Percentiles rank a stretch among this genome's conserved stretches.
Evolutionary conservation across 495 filamentous ascomycete species (phyloP).

Genomic region (Daldinia caldariorum): DNA sequence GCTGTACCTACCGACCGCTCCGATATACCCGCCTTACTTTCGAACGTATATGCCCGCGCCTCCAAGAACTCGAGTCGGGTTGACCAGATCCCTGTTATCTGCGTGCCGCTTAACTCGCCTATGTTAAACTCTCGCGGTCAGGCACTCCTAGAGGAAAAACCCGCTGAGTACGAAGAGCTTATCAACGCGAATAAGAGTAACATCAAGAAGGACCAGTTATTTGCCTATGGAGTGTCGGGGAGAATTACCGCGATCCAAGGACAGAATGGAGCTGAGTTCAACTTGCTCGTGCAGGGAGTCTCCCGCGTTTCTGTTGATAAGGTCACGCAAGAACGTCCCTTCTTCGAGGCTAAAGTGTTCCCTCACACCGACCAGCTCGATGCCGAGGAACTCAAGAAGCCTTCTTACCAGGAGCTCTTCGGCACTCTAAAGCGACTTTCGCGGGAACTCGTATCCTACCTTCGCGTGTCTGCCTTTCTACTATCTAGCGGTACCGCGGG

Average conservation of each 20-base stretch:
- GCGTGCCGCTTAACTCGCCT: constrained; percentile 80
- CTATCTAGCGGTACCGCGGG: constrained; percentile 67
- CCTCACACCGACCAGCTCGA: constrained; percentile 49
- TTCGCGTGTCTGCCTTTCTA: constrained; percentile 79
- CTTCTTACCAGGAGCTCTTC: constrained; percentile 69
- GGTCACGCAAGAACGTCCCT: constrained; percentile 80
- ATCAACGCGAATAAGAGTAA: constrained; percentile 59
- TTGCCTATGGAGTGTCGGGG: constrained; percentile 77
- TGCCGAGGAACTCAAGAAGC: constrained; percentile 31
- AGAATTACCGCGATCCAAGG: constrained; percentile 88
- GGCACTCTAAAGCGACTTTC: constrained; percentile 82
- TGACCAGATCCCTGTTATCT: constrained; percentile 77
- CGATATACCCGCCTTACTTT: constrained; percentile 84
- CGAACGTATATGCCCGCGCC: constrained; percentile 74
- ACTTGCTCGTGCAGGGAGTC: constrained; percentile 85
- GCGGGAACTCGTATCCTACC: constrained; percentile 79
- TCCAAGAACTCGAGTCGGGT: constrained; percentile 69
- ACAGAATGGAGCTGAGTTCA: constrained; percentile 77
- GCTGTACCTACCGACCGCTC: constrained; percentile 76
- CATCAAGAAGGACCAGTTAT: constrained; percentile 76
- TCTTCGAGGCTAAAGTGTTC: constrained; percentile 80
- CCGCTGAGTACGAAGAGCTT: constrained; percentile 63
- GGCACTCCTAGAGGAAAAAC: constrained; percentile 64
- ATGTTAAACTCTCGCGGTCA: constrained; percentile 75
- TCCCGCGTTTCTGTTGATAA: constrained; percentile 79